Conservation (phyloP, 306 rosid species). For the Cyamopsis tetragonoloba region DNA sequence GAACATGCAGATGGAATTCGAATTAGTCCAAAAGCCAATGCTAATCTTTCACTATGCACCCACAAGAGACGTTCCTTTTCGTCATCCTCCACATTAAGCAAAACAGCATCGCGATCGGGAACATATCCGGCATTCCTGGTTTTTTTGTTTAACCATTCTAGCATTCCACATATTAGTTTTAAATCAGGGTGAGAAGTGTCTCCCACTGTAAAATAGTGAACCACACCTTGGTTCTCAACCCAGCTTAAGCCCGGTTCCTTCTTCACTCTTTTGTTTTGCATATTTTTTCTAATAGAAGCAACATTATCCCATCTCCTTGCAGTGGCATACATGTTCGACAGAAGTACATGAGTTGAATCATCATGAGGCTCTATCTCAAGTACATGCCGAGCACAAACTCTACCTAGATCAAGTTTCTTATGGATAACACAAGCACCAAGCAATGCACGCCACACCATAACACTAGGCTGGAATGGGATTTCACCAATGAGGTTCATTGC, state of each 20-base stretch:
- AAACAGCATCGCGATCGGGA: constrained; percentile 27
- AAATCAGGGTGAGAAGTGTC: constrained; percentile 30
- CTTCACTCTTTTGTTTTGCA: constrained; percentile 27
- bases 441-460: constrained; percentile 37
- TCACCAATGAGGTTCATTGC: constrained; percentile 29
- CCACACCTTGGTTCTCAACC: constrained; percentile 37
- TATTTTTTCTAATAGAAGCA: constrained; percentile 33
- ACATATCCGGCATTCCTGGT: constrained; percentile 28
- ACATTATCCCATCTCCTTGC: constrained; percentile 33
- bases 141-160: constrained; percentile 36
- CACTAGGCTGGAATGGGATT: constrained; percentile 32
- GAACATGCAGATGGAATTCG: constrained; percentile 12
- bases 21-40: constrained; percentile 30
- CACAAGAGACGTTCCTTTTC: constrained; percentile 36
- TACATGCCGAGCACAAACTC: constrained; percentile 31
- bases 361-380: constrained; percentile 39
- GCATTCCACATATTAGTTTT: constrained; percentile 28
- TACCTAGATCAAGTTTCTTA: constrained; percentile 32
- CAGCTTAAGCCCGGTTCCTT: constrained; percentile 36
- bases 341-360: constrained; percentile 29
- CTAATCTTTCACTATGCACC: constrained; percentile 36
- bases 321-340: constrained; percentile 38
- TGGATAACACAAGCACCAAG: constrained; percentile 38
- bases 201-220: constrained; percentile 34
- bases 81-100: constrained; percentile 33